Conservation (phyloP, 202 grass and related monocot genomes). For the Musa balbisiana region DNA sequence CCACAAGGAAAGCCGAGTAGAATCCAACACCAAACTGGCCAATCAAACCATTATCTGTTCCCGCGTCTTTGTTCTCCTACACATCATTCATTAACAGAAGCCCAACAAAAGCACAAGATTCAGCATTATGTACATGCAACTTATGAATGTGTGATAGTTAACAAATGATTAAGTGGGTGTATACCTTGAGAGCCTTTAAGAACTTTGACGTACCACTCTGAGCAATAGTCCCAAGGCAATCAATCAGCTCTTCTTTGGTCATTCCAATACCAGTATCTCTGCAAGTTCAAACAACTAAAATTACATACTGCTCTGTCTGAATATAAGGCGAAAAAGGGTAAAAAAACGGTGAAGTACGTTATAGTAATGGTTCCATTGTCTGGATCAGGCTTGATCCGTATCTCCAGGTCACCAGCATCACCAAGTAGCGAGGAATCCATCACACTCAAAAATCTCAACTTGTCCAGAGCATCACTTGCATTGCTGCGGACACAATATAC, state of each 20-base stretch:
- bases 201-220: constrained; percentile 94
- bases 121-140: too few relatives aligned
- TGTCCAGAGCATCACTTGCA: constrained; percentile 94
- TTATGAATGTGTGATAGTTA: too few relatives aligned
- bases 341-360: constrained; percentile 20
- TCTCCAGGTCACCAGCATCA: constrained; percentile 69
- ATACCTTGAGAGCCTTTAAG: constrained; percentile 83
- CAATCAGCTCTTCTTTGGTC: constrained; percentile 87
- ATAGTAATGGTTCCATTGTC: constrained; percentile 89
- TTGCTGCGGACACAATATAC: constrained; percentile 43
- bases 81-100: constrained; percentile 38
- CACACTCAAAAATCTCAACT: constrained; percentile 88
- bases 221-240: constrained; percentile 90
- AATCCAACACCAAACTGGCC: constrained; percentile 98
- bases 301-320: not conserved
- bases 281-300: constrained; percentile 2
- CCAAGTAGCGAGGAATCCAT: constrained; percentile 71
- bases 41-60: constrained; percentile 81
- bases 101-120: constrained; percentile 41
- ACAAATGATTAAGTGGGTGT: not conserved
- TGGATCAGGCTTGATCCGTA: constrained; percentile 73
- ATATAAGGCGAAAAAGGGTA: too few relatives aligned
- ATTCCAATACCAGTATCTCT: constrained; percentile 98
- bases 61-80: constrained; percentile 88
- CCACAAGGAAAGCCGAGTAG: constrained; percentile 94